These are phyloP conservation scores for Colletotrichum orbiculare DNA, from an alignment of 2,329 filamentous ascomycete genomes.

Conservation along the genomic window DNA sequence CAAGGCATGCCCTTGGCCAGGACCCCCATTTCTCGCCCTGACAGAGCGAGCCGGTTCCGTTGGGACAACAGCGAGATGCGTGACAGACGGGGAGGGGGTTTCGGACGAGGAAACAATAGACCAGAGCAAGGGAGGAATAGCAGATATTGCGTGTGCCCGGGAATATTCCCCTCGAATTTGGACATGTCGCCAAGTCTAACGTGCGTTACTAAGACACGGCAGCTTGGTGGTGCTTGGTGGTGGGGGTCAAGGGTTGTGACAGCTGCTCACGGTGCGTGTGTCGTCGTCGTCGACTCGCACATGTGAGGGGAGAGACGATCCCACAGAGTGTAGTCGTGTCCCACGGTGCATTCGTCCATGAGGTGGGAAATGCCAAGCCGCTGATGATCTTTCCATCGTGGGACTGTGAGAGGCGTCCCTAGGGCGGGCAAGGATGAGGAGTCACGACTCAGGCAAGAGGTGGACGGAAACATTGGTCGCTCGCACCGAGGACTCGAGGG, in stretches of 20 bases:
- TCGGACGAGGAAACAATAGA: slow-evolving; percentile 26
- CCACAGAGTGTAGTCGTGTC: not conserved
- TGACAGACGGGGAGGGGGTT: not conserved
- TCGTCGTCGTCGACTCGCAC: not conserved
- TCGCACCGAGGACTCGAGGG: slow-evolving; percentile 19
- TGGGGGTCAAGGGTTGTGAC: not conserved
- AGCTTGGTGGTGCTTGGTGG: slow-evolving; percentile 5
- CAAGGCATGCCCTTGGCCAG: slow-evolving; percentile 5
- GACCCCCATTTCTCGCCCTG: slow-evolving; percentile 18
- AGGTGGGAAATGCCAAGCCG: slow-evolving; percentile 9
- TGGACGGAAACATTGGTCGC: slow-evolving; percentile 8
- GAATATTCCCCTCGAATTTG: slow-evolving; percentile 3
- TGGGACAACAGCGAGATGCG: not conserved
- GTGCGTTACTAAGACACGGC: slow-evolving; percentile 29
- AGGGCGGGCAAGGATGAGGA: slow-evolving; percentile 4
- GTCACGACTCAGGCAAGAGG: not conserved
- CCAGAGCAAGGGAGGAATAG: slow-evolving; percentile 20
- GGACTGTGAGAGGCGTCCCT: slow-evolving; percentile 1
- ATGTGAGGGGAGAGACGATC: not conserved
- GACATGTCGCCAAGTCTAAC: slow-evolving; percentile 16
- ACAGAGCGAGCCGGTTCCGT: slow-evolving; percentile 3
- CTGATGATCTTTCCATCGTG: slow-evolving; percentile 16
- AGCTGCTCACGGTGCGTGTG: slow-evolving; percentile 1
- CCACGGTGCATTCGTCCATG: slow-evolving; percentile 1
- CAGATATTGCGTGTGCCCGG: not conserved